Evolutionary conservation across 768 basidiomycete species (phyloP), one percentile per base, ranked within the genome.

Genomic region (Cystobasidium onofrii): DNA sequence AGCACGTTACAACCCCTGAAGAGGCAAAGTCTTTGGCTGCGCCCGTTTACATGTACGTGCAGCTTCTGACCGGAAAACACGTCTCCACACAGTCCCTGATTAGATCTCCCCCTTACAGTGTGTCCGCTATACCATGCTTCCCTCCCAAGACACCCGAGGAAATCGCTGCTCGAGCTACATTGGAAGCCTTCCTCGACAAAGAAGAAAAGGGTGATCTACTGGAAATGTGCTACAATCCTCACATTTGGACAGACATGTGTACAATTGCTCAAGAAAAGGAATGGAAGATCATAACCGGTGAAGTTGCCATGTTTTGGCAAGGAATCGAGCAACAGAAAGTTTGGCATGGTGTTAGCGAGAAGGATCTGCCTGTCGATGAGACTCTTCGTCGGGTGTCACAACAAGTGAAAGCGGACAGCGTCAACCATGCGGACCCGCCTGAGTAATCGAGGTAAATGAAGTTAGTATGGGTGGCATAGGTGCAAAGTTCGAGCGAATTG

Each of bases 311-410:
- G 76, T 77, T 78, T 39, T 76, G 75, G 72, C 76, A 77, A 36
- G 76, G 77, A 0, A 76, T 77, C 52, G 76, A 79, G 72, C 77
- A 79, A 73, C 78, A 79, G 54, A 76, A 76, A 36, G 63, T 79
- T 1, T 79, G 78, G 78, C 75, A 78, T 46, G 70, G 67, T 17
- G 65, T 70, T 33, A 57, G 72, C 18, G 73, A 77, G 65, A 50
- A 72, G 27, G 77, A 79, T 55, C 55, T 79, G 18, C 76, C 75
- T 9, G 57, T 78, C 0, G 36, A 74, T 23, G 75, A 78, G 46
- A 76, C 76, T n/a, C 54, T 79, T 13, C 75, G 72, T 4, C 63
- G 74, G 9, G 78, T 79, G 4, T 72, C 61, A 29, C 55, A 73
- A 41, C 78, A 79, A 64, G 76, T 79, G 2, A 71, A 72, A 46